phyloP scores from a whole-genome alignment of 192 early-diverging fungal genomes.

The Geranomyces michiganensis region DNA sequence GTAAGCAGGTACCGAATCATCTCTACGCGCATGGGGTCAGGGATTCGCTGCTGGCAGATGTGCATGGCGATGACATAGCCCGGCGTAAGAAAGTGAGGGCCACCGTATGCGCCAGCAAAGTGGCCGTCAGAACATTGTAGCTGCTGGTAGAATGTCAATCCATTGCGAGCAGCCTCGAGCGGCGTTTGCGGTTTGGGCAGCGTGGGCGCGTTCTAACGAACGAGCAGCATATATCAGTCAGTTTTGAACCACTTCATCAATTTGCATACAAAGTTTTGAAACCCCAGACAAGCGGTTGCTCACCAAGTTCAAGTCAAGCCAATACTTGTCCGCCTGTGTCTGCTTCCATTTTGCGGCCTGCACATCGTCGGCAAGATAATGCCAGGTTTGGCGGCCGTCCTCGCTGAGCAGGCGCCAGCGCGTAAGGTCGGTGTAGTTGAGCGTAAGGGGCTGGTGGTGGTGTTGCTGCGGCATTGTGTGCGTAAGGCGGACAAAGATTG shows the following conservation, averaged over 20 bases:
- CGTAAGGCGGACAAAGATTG: too few relatives aligned
- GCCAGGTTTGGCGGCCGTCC: slow-evolving; percentile 91
- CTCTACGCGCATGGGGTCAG: slow-evolving; percentile 70
- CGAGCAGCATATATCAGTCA: too few relatives aligned
- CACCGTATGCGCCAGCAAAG: slow-evolving; percentile 95
- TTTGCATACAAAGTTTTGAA: too few relatives aligned
- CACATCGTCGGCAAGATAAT: slow-evolving; percentile 60
- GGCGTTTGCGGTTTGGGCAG: slow-evolving; percentile 68
- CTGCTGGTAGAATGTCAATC: slow-evolving; percentile 83
- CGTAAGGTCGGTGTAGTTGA: slow-evolving; percentile 67
- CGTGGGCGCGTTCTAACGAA: slow-evolving; percentile 49
- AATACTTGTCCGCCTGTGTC: slow-evolving; percentile 81
- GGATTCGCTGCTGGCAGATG: slow-evolving; percentile 73
- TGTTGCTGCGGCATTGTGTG: background rate
- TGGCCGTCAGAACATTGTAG: slow-evolving; percentile 93
- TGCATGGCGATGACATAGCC: slow-evolving; percentile 89
- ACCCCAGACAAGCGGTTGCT: slow-evolving; percentile 1
- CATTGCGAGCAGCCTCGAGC: slow-evolving; percentile 82
- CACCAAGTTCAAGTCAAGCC: slow-evolving; percentile 67
- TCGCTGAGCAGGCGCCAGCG: slow-evolving; percentile 86
- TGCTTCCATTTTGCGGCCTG: slow-evolving; percentile 68
- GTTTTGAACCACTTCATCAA: too few relatives aligned
- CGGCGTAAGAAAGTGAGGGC: slow-evolving; percentile 95
- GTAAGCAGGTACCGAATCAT: slow-evolving; percentile 86
- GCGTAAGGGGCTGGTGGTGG: background rate